Base-by-base conservation (phyloP, 495 filamentous ascomycete genomes). In the Aspergillus panamensis region DNA sequence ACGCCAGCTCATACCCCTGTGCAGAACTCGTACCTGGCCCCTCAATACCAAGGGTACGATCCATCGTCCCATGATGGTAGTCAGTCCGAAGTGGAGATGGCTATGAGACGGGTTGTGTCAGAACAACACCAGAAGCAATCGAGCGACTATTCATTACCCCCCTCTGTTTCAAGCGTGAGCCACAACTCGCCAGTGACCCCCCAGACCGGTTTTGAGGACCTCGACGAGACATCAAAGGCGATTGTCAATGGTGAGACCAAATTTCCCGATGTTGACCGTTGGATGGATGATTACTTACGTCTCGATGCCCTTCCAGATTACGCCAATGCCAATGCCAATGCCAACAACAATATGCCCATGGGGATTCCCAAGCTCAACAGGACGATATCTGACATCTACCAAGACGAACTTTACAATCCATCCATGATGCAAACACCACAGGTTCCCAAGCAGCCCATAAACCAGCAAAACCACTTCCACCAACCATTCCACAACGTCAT, bases 401-500 rank as follows among this genome's bases (percentile, higher is more conserved):
- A 84, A 64, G 92, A 96, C 68, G 90, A 94, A 64, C 82, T 96
- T 1, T 96, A 87, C 80, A 90, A 86, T 60, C 86, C 89, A 8
- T 72, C 75, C 55, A 74, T 82, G 68, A 80, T 82, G 61, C 76
- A 83, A 33, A 73, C 83, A 30, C 53, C 76, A 44, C 82, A 67
- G 63, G 71, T 64, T 61, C 64, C 62, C 63, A 77, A 75, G 66
- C 71, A 69, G 45, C 43, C 52, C 40, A 42, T 63, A 44, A 66
- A 74, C 67, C 56, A 69, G 70, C 64, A 70, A 73, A 59, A 68
- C 63, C 31, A 77, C 71, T 59, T 79, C 72, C 62, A 83, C 72
- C 76, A 81, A 66, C 69, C 84, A 55, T 73, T 84, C 77, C 79
- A 84, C 60, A 80, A 86, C 52, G 63, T 91, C 21, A 86, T 96